These are phyloP conservation scores for Adansonia madagascariensis DNA, from an alignment of 441 rosid species.

Conservation along the genomic window DNA sequence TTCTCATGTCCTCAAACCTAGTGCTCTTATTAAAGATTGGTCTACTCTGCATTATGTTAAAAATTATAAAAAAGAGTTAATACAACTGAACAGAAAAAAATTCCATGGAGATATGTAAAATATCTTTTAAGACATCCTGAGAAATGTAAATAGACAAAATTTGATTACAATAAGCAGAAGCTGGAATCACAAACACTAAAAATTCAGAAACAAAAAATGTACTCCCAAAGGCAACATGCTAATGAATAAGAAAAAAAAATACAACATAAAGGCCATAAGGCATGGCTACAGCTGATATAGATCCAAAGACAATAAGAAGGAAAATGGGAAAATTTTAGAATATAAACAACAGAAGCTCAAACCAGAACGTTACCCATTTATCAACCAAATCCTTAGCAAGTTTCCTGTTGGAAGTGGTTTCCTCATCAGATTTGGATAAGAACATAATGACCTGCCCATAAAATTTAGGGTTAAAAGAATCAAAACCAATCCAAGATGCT, in stretches of 20 bases:
- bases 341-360: not conserved
- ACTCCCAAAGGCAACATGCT: conserved; percentile 3
- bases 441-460: conserved; percentile 87
- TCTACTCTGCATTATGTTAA: conserved; percentile 70
- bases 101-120: not conserved
- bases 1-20: conserved; percentile 94
- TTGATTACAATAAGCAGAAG: not conserved
- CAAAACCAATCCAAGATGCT: conserved; percentile 24
- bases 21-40: conserved; percentile 98
- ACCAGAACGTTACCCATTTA: conserved; percentile 74
- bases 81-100: conserved; percentile 8
- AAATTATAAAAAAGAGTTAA: not conserved
- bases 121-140: conserved; percentile 7
- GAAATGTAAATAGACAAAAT: conserved; percentile 3
- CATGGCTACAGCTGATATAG: not conserved
- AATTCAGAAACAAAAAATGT: not conserved
- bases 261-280: not conserved
- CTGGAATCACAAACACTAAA: conserved; percentile 19
- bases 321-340: not conserved
- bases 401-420: conserved; percentile 87
- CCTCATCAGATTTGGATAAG: conserved; percentile 95
- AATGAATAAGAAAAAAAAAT: not conserved
- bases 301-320: not conserved
- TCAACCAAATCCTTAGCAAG: conserved; percentile 98
- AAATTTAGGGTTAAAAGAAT: conserved; percentile 5